These are phyloP conservation scores for Helminthosporium solani DNA, from an alignment of 2,329 filamentous ascomycete species.

Conservation along the genomic window DNA sequence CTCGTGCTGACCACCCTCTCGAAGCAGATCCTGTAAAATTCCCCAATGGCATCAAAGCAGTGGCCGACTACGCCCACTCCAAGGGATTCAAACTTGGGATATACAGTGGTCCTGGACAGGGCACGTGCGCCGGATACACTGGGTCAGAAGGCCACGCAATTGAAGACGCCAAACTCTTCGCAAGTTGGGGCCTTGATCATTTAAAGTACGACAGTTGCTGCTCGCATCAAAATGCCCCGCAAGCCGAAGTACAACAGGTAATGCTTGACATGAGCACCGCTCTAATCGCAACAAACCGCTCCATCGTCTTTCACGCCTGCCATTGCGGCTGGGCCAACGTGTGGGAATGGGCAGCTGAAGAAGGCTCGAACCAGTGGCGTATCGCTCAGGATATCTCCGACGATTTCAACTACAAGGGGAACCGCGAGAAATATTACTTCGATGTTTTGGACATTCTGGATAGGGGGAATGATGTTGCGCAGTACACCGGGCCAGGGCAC, in stretches of 20 bases:
- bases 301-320: conserved; percentile 26
- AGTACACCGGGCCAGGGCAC: conserved; percentile 20
- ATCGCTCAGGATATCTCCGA: conserved; percentile 35
- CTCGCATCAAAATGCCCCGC: conserved; percentile 17
- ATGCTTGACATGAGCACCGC: conserved; percentile 25
- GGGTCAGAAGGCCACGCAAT: conserved; percentile 21
- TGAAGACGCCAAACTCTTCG: conserved; percentile 27
- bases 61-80: conserved; percentile 40
- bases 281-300: conserved; percentile 18
- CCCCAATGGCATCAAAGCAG: conserved; percentile 39
- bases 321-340: conserved; percentile 26
- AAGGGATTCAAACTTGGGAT: conserved; percentile 45
- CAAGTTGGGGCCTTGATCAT: conserved; percentile 27
- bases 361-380: conserved; percentile 27
- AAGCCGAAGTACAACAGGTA: conserved; percentile 22
- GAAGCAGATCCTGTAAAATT: conserved; percentile 40
- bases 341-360: conserved; percentile 24
- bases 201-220: conserved; percentile 29
- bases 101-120: conserved; percentile 37
- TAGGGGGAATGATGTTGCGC: conserved; percentile 25
- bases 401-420: conserved; percentile 39
- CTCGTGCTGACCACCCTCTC: conserved; percentile 23
- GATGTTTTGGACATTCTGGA: conserved; percentile 46
- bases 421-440: conserved; percentile 37
- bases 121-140: conserved; percentile 25